These are phyloP conservation scores for Scheffersomyces parashehatae DNA, from an alignment of 1,139 yeast genomes.

Conservation along the genomic window DNA sequence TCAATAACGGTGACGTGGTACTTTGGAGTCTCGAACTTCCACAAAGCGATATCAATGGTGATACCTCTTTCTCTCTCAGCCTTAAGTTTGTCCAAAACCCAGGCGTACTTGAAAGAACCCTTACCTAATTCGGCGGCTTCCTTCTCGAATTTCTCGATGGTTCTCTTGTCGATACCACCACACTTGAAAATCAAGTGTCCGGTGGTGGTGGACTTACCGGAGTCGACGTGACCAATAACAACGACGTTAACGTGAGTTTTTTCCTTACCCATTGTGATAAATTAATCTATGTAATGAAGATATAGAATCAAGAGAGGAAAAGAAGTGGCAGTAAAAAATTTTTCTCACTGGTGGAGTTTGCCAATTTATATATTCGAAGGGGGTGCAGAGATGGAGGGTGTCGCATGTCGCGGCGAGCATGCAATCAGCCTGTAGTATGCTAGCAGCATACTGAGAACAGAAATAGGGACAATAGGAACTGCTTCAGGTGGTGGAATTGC, in stretches of 20 bases:
- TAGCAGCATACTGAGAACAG: too few species aligned
- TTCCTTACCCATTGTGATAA: conserved; percentile 17
- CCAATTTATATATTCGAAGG: conserved; percentile 6
- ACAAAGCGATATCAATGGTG: conserved; percentile 91
- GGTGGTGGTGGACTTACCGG: conserved; percentile 29
- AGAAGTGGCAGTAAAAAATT: conserved; percentile 3
- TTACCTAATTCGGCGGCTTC: conserved; percentile 98
- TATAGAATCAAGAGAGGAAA: conserved; percentile 5
- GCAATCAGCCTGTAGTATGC: too few species aligned
- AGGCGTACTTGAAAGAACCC: conserved; percentile 98
- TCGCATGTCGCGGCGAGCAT: too few species aligned
- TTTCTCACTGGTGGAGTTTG: conserved; percentile 1
- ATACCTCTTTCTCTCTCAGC: conserved; percentile 98
- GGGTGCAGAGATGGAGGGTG: neutral
- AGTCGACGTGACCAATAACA: conserved; percentile 55
- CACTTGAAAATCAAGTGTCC: conserved; percentile 93
- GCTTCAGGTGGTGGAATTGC: too few species aligned
- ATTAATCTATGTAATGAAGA: neutral
- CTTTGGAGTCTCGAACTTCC: conserved; percentile 95
- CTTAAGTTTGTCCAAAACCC: conserved; percentile 95
- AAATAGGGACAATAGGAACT: too few species aligned
- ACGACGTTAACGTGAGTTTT: conserved; percentile 97
- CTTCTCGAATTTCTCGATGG: conserved; percentile 98
- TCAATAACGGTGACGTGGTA: conserved; percentile 91
- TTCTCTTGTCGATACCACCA: conserved; percentile 94